Evolutionary conservation across 805 yeast genomes (phyloP).

Genomic region (Pichia cabralensis): DNA sequence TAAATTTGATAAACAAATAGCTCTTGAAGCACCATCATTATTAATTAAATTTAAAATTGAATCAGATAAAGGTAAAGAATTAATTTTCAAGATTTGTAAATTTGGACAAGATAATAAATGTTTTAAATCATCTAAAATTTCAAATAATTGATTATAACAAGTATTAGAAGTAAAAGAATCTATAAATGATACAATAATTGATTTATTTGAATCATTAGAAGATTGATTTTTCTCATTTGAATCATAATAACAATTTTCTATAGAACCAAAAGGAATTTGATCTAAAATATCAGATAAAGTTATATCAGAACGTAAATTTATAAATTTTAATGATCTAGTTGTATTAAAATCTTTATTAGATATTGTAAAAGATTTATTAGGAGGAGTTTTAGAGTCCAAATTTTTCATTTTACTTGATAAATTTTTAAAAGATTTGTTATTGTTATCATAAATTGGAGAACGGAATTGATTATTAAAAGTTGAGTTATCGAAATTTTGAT

Average conservation of each 20-base stretch:
- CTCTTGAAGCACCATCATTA: conserved; percentile 24
- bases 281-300: conserved; percentile 25
- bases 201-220: not conserved
- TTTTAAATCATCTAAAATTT: conserved; percentile 13
- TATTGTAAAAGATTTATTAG: too few species aligned
- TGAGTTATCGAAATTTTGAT: conserved; percentile 20
- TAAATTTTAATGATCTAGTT: conserved; percentile 16
- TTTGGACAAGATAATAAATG: conserved; percentile 29
- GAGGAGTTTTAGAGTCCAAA: not conserved
- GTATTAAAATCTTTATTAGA: not conserved
- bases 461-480: too few species aligned
- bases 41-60: conserved; percentile 21
- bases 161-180: conserved; percentile 13
- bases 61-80: conserved; percentile 21
- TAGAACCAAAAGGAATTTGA: conserved; percentile 46
- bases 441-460: not conserved
- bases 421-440: not conserved
- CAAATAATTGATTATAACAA: conserved; percentile 14
- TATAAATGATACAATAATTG: conserved; percentile 17
- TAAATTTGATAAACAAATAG: conserved; percentile 19
- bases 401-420: too few species aligned
- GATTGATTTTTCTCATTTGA: not conserved
- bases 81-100: conserved; percentile 26
- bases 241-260: conserved; percentile 44
- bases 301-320: conserved; percentile 13